Evolutionary conservation across 495 filamentous ascomycete genomes (phyloP), one percentile per base, ranked within the genome.

Genomic region (Aspergillus asperescens): DNA sequence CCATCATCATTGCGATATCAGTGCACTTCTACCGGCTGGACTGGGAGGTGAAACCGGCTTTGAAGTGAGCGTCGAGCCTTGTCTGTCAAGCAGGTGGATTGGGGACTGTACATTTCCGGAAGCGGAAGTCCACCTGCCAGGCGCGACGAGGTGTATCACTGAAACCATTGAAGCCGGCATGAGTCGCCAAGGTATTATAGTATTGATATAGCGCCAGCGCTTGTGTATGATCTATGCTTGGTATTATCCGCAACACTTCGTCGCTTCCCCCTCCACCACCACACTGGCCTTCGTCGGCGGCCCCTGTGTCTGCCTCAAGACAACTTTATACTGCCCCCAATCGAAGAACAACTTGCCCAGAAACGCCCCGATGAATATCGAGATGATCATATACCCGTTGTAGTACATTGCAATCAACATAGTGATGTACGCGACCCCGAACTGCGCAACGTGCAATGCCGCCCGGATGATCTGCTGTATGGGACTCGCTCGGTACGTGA

Each of bases 401-500:
- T 79, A 83, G 35, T 78, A 81, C 77, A 81, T 81, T 9, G 78
- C 75, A 32, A 77, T 61, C 59, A 87, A 59, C 83, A 86, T 85
- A 44, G 84, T 68, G 58, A 85, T 79, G 59, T 86, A 88, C 4
- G 81, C 83, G 1, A 81, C 73, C 0, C 73, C 80, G 57, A 87
- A 85, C 48, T 84, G 82, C 19, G 79, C 32, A 59, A 79, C 81
- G 55, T 86, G 80, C 20, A 88, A 55, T 5, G 75, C 28, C 0
- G 82, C 75, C 4, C 84, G 75, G 12, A 80, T 62, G 4, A 69
- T 67, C 53, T 87, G 84, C 62, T 86, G 80, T 6, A 72, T 51
- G 0, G 78, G 47, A 8, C 59, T 77, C 0, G 75, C 80, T 5
- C 77, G 70, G 55, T 76, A 78, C 2, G 57, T 61, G 12, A 61